Evolutionary conservation across 2,329 filamentous ascomycete species (phyloP).

Genomic region (Colletotrichum sp.): DNA sequence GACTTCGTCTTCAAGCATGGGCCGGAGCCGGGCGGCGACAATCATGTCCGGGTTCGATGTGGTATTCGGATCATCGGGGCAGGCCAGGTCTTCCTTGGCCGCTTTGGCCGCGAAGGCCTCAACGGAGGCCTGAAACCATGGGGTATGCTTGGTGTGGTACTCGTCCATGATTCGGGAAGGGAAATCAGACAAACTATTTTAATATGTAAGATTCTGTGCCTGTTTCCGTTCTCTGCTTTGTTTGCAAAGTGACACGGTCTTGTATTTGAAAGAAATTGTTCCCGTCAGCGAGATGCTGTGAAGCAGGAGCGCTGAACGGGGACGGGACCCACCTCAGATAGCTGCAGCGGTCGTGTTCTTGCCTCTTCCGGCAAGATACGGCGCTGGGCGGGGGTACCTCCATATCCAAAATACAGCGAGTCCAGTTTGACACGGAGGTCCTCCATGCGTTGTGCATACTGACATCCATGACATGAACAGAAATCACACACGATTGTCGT

Average conservation of each 20-base stretch:
- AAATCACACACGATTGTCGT: not conserved
- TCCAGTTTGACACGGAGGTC: not conserved
- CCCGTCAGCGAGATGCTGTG: not conserved
- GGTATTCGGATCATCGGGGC: not conserved
- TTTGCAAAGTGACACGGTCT: not conserved
- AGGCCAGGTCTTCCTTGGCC: not conserved
- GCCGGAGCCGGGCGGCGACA: conserved; percentile 41
- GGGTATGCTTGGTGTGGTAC: not conserved
- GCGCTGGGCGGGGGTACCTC: not conserved
- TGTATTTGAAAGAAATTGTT: not conserved
- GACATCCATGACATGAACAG: not conserved
- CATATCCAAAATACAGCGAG: not conserved
- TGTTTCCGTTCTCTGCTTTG: not conserved
- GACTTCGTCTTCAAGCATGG: conserved; percentile 38
- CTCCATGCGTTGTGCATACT: not conserved
- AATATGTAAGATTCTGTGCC: not conserved
- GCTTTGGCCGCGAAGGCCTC: not conserved
- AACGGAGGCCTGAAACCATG: conserved; percentile 3
- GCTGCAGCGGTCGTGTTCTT: not conserved
- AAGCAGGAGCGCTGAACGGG: not conserved
- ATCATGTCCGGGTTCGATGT: conserved; percentile 30
- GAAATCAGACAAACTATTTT: no score
- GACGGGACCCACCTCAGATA: not conserved
- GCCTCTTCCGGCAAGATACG: not conserved
- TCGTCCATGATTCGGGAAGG: not conserved